Base-by-base conservation (phyloP, 2,329 filamentous ascomycete genomes). In the Aspergillus sp. region DNA sequence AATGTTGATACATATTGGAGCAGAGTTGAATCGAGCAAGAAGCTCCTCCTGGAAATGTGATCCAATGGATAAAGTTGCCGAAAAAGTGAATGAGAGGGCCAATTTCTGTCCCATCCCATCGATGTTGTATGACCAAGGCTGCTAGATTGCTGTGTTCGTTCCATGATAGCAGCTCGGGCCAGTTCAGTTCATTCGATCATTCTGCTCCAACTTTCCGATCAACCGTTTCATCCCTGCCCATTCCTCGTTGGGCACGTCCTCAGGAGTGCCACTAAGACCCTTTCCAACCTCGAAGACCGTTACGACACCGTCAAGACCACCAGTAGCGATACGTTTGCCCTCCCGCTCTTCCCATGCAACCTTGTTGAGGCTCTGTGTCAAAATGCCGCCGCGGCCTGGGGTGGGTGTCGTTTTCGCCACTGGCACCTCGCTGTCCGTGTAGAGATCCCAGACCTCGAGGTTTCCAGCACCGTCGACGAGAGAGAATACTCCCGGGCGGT, bases 371-470 rank as follows among this genome's bases (percentile, higher is more conserved):
- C 92, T 96, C 78, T 91, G 90, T 59, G 89, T 90, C 68, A 94
- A 83, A 74, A 91, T 86, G 29, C 87, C 85, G 63, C 75, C 85
- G 77, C 62, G 87, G 77, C 71, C 82, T 65, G 71, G 75, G 54
- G 86, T 90, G 0, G 92, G 92, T 54, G 86, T 86, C 66, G 92
- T 89, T 65, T 89, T 89, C 53, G 91, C 90, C 1, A 96, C 87
- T 0, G 95, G 95, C 51, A 98, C 91, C 78, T 99, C 95, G 0
- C 90, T 92, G 76, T 97, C 93, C 20, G 93, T 85, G 12, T 91
- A 94, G 54, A 99, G 85, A 72, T 99, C 96, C 91, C 95, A 99
- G 53, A 99, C 83, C 77, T 99, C 96, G 18, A 99, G 82, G 76
- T 88, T 90, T 31, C 95, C 96, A 2, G 91, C 91, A 36, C 95